Percentiles rank a stretch among this genome's conserved stretches.
phyloP scores from a whole-genome alignment of 495 filamentous ascomycete genomes.

The Podospora conica region DNA sequence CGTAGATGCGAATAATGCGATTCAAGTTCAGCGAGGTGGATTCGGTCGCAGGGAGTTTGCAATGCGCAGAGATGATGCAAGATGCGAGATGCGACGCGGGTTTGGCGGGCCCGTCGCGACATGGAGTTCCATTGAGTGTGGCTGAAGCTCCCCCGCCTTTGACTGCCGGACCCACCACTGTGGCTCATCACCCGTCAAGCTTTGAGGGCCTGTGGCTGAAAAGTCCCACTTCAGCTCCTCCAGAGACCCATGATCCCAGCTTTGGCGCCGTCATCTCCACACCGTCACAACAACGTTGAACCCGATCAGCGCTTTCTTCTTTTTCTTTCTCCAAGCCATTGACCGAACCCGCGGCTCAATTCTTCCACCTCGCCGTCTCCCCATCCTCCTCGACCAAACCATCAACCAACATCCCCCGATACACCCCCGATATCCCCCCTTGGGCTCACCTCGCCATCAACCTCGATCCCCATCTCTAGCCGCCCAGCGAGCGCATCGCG shows the following conservation, averaged over 20 bases:
- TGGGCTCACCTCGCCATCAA: neutral
- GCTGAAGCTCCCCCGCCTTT: neutral
- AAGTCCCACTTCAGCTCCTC: neutral
- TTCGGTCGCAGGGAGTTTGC: neutral
- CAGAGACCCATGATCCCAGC: neutral
- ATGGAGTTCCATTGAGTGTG: neutral
- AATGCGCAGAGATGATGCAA: too few species aligned
- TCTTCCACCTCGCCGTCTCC: neutral
- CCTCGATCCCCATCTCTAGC: neutral
- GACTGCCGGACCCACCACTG: neutral
- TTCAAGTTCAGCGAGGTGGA: neutral
- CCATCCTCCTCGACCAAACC: neutral
- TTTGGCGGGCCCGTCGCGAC: too few species aligned
- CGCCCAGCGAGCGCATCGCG: neutral
- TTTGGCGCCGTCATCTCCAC: neutral
- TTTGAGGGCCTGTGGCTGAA: neutral
- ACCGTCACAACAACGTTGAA: neutral
- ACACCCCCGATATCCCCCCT: neutral
- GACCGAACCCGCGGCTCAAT: neutral
- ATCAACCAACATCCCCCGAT: neutral
- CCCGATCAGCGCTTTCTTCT: neutral
- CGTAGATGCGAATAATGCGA: neutral
- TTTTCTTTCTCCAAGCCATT: slow-evolving; percentile 1
- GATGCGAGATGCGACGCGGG: neutral
- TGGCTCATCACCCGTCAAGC: slow-evolving; percentile 1